phyloP scores from a whole-genome alignment of 2,329 filamentous ascomycete genomes.

The Colletotrichum salicis region DNA sequence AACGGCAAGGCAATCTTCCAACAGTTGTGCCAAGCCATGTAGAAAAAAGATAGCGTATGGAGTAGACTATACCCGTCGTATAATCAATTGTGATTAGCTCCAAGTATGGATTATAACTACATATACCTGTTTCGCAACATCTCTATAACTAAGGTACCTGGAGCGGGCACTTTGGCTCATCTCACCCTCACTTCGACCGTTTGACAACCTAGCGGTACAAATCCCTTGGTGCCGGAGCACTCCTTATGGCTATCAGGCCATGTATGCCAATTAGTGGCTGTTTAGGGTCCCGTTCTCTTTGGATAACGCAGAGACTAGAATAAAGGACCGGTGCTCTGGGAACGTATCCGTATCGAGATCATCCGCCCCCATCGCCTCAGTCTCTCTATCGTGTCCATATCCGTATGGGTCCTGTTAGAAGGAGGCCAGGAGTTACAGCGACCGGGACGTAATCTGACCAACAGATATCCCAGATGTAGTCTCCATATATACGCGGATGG shows the following conservation, averaged over 20 bases:
- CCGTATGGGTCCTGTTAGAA: not conserved
- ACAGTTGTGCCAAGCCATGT: not conserved
- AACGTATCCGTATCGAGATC: too few relatives aligned
- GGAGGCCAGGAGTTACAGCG: not conserved
- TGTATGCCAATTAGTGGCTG: too few relatives aligned
- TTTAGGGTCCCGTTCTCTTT: too few relatives aligned
- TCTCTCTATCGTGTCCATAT: not conserved
- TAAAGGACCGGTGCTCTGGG: too few relatives aligned
- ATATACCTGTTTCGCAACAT: not conserved
- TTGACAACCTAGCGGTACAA: too few relatives aligned
- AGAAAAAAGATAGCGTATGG: not conserved
- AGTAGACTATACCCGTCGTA: not conserved
- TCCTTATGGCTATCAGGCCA: too few relatives aligned
- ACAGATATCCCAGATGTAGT: not conserved
- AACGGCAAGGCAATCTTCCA: not conserved
- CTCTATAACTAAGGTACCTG: not conserved
- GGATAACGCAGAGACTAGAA: too few relatives aligned
- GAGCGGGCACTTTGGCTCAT: not conserved
- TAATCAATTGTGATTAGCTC: not conserved
- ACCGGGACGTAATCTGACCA: not conserved
- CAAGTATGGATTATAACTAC: not conserved
- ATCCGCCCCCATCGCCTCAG: too few relatives aligned
- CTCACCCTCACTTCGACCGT: not conserved
- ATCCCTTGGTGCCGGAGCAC: too few relatives aligned
- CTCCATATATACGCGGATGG: not conserved